These are phyloP conservation scores for Cordyceps cicadae DNA, from an alignment of 2,329 filamentous ascomycete genomes.

Conservation along the genomic window DNA sequence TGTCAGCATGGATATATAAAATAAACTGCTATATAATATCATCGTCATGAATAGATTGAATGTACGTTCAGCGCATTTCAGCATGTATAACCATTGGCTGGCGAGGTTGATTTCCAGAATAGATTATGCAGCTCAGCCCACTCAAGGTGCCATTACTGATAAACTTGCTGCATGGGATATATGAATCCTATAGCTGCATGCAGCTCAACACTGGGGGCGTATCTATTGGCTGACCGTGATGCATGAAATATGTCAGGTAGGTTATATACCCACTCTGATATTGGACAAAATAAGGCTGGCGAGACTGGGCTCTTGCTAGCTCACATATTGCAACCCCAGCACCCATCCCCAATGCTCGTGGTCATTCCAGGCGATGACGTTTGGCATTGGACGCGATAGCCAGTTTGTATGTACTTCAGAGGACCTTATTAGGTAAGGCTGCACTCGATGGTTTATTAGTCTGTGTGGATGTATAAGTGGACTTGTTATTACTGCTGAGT, in stretches of 20 bases:
- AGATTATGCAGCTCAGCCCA: background rate
- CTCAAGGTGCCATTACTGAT: background rate
- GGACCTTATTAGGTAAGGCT: background rate
- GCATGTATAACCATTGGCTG: background rate
- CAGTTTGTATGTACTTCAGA: no score
- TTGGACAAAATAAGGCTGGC: background rate
- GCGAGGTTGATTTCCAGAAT: background rate
- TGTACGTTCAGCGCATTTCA: background rate
- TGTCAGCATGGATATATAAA: background rate
- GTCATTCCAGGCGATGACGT: no score
- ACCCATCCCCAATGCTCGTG: background rate
- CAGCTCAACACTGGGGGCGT: background rate
- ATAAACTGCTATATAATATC: background rate
- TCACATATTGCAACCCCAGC: background rate
- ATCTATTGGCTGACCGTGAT: background rate
- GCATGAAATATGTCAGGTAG: background rate
- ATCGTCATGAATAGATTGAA: background rate
- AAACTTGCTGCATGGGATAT: background rate
- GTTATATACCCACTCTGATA: background rate
- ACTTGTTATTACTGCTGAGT: background rate
- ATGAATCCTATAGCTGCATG: background rate
- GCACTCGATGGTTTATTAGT: background rate
- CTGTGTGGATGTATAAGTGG: background rate
- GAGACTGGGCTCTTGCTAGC: background rate
- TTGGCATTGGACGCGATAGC: no score